Percentiles rank a stretch among this genome's conserved stretches.
Evolutionary conservation across 768 basidiomycete genomes (phyloP).

Genomic region (Leccinum variicolor): DNA sequence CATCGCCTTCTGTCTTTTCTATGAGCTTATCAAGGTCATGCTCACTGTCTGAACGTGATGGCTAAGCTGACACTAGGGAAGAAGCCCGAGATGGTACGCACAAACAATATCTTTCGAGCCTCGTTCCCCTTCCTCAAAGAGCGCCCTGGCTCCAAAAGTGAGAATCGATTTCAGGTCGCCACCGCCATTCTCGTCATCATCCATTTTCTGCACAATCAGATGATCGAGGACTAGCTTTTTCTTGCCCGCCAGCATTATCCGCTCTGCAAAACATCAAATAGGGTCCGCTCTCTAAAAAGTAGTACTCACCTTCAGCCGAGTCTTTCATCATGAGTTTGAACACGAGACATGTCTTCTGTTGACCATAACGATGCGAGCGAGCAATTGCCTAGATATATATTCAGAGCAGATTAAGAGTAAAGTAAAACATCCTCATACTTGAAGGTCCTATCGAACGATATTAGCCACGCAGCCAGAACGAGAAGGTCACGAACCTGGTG

Average conservation of each 20-base stretch:
- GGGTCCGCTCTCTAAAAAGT: not conserved
- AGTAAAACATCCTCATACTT: conserved; percentile 50
- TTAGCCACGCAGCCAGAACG: conserved; percentile 9
- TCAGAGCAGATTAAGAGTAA: conserved; percentile 5
- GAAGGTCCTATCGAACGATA: conserved; percentile 59
- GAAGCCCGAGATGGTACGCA: conserved; percentile 30
- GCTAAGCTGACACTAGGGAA: not conserved
- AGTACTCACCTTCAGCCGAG: conserved; percentile 73
- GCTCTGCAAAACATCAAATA: conserved; percentile 50
- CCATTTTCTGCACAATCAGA: conserved; percentile 95
- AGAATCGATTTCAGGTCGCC: conserved; percentile 89
- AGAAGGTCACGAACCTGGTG: conserved; percentile 61
- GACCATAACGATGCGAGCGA: conserved; percentile 91
- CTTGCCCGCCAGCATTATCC: conserved; percentile 90
- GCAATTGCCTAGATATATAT: conserved; percentile 72
- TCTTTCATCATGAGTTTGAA: conserved; percentile 97
- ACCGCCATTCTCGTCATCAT: conserved; percentile 69
- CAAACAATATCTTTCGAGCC: conserved; percentile 66
- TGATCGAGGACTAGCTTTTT: conserved; percentile 94
- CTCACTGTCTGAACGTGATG: conserved; percentile 55
- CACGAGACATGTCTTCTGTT: conserved; percentile 89
- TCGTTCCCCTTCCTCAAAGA: conserved; percentile 67
- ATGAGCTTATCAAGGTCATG: conserved; percentile 84
- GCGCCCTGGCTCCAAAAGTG: conserved; percentile 80
- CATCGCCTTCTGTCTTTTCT: conserved; percentile 76